These are phyloP conservation scores for Macroventuria anomochaeta DNA, from an alignment of 2,329 filamentous ascomycete species.

Conservation along the genomic window DNA sequence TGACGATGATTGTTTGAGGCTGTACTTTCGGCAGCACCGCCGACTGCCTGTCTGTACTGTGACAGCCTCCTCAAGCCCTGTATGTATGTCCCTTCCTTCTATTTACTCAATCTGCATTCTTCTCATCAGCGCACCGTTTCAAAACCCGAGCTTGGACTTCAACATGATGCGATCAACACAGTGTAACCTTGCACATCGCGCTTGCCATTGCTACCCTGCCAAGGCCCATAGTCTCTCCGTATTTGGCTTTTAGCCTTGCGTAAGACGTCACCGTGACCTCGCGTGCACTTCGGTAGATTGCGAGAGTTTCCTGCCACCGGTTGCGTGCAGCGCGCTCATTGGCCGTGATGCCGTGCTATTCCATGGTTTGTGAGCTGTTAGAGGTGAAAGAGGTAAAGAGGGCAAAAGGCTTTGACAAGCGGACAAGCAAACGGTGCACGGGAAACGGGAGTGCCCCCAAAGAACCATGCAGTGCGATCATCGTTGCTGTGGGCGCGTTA, in stretches of 20 bases:
- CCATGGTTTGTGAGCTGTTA: conserved; percentile 9
- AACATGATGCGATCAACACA: conserved; percentile 15
- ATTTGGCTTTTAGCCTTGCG: conserved; percentile 13
- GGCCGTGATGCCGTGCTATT: conserved; percentile 11
- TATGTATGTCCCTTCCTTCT: not conserved
- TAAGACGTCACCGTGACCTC: conserved; percentile 21
- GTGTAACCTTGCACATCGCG: conserved; percentile 13
- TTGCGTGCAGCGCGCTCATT: conserved; percentile 7
- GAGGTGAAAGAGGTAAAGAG: conserved; percentile 7
- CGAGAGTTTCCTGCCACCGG: conserved; percentile 1
- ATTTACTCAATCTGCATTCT: conserved; percentile 10
- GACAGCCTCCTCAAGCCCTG: not conserved
- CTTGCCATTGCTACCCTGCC: conserved; percentile 13
- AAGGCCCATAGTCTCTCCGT: conserved; percentile 9
- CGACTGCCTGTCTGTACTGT: conserved; percentile 4
- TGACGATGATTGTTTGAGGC: not conserved
- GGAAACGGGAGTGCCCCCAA: conserved; percentile 12
- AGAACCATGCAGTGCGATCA: conserved; percentile 14
- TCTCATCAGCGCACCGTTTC: conserved; percentile 10
- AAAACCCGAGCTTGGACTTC: conserved; percentile 7
- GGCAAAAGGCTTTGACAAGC: conserved; percentile 5
- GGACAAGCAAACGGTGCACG: conserved; percentile 10
- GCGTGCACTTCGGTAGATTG: conserved; percentile 6
- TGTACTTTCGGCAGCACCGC: not conserved
- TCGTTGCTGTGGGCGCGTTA: conserved; percentile 12